Conservation (phyloP, 805 yeast genomes). For the Priceomyces medius region DNA sequence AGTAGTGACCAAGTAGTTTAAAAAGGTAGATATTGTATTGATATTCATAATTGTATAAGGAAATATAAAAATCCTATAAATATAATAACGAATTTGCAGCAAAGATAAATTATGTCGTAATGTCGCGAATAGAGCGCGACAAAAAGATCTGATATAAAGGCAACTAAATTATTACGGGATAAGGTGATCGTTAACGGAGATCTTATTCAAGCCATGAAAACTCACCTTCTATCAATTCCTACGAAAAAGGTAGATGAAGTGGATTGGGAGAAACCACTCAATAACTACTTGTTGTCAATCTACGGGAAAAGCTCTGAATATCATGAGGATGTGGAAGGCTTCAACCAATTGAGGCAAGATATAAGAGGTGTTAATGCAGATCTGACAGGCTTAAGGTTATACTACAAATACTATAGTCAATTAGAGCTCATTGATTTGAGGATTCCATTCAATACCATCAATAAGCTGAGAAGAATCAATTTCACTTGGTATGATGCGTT, state of each 20-base stretch:
- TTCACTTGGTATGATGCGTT: slow-evolving; percentile 86
- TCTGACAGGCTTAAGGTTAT: slow-evolving; percentile 48
- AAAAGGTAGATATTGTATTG: too few species aligned
- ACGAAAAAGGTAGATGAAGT: slow-evolving; percentile 51
- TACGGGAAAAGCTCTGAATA: slow-evolving; percentile 66
- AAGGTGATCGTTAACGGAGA: background rate
- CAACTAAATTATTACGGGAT: background rate
- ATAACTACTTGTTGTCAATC: slow-evolving; percentile 52
- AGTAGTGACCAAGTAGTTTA: too few species aligned
- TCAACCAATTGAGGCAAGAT: slow-evolving; percentile 62
- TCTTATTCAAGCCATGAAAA: too few species aligned
- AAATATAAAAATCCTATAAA: too few species aligned
- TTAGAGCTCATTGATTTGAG: slow-evolving; percentile 77
- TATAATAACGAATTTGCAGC: too few species aligned
- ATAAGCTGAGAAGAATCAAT: slow-evolving; percentile 42
- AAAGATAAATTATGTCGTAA: too few species aligned
- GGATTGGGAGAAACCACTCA: slow-evolving; percentile 67
- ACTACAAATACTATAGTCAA: slow-evolving; percentile 74
- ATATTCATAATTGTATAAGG: too few species aligned
- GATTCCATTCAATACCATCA: slow-evolving; percentile 61
- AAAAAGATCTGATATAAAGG: background rate
- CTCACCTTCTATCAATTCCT: slow-evolving; percentile 24
- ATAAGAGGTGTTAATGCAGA: slow-evolving; percentile 49
- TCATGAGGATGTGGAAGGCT: slow-evolving; percentile 50
- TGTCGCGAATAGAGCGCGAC: too few species aligned